phyloP scores from a whole-genome alignment of 1,139 yeast species.

The Nakaseomyces sp. region DNA sequence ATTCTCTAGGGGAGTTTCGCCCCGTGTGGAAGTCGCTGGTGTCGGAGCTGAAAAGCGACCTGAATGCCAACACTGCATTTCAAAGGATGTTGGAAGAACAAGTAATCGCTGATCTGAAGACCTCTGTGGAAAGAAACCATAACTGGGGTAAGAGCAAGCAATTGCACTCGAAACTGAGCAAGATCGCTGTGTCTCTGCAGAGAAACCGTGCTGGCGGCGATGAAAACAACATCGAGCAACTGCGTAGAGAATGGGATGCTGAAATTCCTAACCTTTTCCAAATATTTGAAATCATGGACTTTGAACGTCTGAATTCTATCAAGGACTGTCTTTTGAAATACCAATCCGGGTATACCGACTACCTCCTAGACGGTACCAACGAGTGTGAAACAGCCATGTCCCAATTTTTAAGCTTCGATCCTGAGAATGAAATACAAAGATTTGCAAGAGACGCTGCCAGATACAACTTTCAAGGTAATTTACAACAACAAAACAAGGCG shows the following conservation, averaged over 20 bases:
- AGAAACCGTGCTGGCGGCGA: slow-evolving; percentile 2
- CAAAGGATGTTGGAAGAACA: slow-evolving; percentile 48
- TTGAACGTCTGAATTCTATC: slow-evolving; percentile 52
- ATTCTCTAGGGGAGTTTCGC: slow-evolving; percentile 46
- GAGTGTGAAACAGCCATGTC: slow-evolving; percentile 61
- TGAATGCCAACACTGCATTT: slow-evolving; percentile 43
- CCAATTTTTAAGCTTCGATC: slow-evolving; percentile 52
- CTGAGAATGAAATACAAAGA: slow-evolving; percentile 48
- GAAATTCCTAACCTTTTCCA: slow-evolving; percentile 74
- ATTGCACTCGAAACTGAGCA: slow-evolving; percentile 36
- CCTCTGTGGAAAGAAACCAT: slow-evolving; percentile 45
- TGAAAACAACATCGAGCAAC: slow-evolving; percentile 13
- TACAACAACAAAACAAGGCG: background rate
- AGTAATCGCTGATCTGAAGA: slow-evolving; percentile 46
- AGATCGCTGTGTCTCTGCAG: slow-evolving; percentile 30
- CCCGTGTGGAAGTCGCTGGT: slow-evolving; percentile 53
- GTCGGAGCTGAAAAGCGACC: slow-evolving; percentile 44
- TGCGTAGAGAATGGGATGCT: slow-evolving; percentile 48
- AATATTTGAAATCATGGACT: slow-evolving; percentile 68
- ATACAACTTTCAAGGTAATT: slow-evolving; percentile 15
- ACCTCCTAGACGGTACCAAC: slow-evolving; percentile 38
- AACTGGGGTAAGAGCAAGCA: slow-evolving; percentile 40
- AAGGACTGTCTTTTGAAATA: slow-evolving; percentile 62
- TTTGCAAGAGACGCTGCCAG: slow-evolving; percentile 42
- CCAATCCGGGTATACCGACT: slow-evolving; percentile 53